Percentiles rank a stretch among this genome's conserved stretches.
phyloP scores from a whole-genome alignment of 768 basidiomycete genomes.

The Leucosporidium scottii region DNA sequence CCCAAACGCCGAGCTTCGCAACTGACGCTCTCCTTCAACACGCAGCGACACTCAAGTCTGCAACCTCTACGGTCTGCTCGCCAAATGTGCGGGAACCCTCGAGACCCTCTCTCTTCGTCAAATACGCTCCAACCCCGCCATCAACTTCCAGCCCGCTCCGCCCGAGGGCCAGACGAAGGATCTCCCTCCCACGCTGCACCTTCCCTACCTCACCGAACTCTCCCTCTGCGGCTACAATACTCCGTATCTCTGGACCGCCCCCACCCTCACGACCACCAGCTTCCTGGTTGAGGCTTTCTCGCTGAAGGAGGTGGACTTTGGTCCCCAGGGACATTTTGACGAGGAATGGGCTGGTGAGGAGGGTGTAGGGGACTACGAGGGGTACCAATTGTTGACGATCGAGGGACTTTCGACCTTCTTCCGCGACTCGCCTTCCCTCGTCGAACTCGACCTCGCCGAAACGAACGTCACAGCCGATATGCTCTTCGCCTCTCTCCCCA shows the following conservation, averaged over 20 bases:
- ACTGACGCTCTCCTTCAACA: neutral
- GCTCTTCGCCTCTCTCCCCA: neutral
- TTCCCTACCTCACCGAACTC: neutral
- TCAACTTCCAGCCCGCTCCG: neutral
- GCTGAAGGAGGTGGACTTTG: conserved; percentile 1
- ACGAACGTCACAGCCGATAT: neutral
- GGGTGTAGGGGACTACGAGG: neutral
- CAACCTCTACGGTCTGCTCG: conserved; percentile 20
- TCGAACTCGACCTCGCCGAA: conserved; percentile 1
- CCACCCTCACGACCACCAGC: neutral
- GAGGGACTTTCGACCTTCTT: conserved; percentile 11
- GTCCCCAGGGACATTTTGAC: neutral
- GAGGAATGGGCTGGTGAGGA: neutral
- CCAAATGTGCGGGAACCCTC: neutral
- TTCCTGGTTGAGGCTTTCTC: conserved; percentile 8
- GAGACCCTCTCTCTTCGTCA: conserved; percentile 2
- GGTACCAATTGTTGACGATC: neutral
- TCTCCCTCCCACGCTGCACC: neutral
- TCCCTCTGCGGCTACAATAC: conserved; percentile 4
- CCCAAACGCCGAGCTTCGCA: too few species aligned
- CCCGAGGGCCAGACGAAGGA: conserved; percentile 2
- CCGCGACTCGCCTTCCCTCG: conserved; percentile 6
- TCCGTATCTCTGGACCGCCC: conserved; percentile 12
- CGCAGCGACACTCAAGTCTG: conserved; percentile 3
- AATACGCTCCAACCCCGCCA: neutral